Percentiles rank a stretch among this genome's conserved stretches.
These are phyloP conservation scores for Chalciporus chontae DNA, from an alignment of 768 basidiomycete species.

Conservation along the genomic window DNA sequence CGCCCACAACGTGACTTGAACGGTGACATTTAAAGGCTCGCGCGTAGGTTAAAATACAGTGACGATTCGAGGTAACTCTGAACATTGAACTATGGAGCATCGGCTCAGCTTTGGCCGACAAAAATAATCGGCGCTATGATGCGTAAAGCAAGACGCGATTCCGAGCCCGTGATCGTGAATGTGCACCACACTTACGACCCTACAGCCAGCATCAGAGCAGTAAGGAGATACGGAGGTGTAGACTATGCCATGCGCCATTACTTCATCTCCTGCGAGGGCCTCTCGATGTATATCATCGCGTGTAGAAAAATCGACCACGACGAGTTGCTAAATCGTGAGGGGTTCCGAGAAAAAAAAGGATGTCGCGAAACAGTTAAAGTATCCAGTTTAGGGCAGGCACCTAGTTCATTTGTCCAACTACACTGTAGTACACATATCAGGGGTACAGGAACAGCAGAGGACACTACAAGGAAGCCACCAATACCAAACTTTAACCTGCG, in stretches of 20 bases:
- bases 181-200: constrained; percentile 89
- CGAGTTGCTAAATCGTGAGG: constrained; percentile 46
- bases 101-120: too few species aligned
- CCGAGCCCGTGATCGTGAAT: constrained; percentile 32
- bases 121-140: too few species aligned
- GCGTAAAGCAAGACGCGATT: too few species aligned
- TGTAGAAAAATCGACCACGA: constrained; percentile 34
- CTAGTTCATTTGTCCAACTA: neutral
- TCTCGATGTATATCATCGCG: constrained; percentile 41
- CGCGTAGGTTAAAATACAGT: too few species aligned
- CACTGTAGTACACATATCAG: neutral
- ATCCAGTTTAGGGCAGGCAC: constrained; percentile 36
- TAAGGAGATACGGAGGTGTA: constrained; percentile 88
- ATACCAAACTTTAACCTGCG: too few species aligned
- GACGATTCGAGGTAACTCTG: too few species aligned
- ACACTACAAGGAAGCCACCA: too few species aligned
- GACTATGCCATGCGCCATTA: constrained; percentile 86
- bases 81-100: too few species aligned
- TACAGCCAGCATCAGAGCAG: constrained; percentile 49
- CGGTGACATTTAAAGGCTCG: too few species aligned
- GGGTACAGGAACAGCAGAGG: too few species aligned
- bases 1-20: too few species aligned
- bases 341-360: constrained; percentile 24
- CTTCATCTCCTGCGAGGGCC: constrained; percentile 89
- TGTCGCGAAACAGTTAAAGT: neutral